Evolutionary conservation across 2,329 filamentous ascomycete species (phyloP).

Genomic region (Corniculantispora saksenae): DNA sequence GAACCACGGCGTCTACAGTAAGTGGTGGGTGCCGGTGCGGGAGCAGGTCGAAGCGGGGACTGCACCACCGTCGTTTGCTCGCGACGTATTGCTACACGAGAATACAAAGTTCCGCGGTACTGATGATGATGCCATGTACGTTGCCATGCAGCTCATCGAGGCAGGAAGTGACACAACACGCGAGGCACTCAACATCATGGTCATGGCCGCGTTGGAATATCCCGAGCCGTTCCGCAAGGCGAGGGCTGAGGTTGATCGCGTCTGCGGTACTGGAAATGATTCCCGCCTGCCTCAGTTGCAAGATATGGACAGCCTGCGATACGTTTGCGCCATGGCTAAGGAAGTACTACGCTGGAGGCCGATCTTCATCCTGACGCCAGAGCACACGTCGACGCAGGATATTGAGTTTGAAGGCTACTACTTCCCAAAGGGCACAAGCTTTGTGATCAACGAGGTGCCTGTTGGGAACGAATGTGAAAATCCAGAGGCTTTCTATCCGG

Average conservation of each 20-base stretch:
- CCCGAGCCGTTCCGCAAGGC: slow-evolving; percentile 37
- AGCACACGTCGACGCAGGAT: slow-evolving; percentile 42
- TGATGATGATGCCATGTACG: slow-evolving; percentile 42
- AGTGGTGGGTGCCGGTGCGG: slow-evolving; percentile 36
- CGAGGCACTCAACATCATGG: slow-evolving; percentile 34
- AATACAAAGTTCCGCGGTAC: slow-evolving; percentile 28
- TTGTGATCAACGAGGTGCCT: slow-evolving; percentile 41
- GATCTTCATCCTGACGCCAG: slow-evolving; percentile 37
- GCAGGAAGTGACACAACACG: slow-evolving; percentile 47
- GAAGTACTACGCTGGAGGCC: slow-evolving; percentile 49
- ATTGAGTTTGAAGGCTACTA: slow-evolving; percentile 47
- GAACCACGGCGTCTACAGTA: slow-evolving; percentile 35
- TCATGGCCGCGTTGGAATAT: slow-evolving; percentile 32
- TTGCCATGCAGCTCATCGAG: slow-evolving; percentile 40
- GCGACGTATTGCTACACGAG: slow-evolving; percentile 35
- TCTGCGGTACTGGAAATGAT: slow-evolving; percentile 37
- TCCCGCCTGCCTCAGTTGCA: slow-evolving; percentile 40
- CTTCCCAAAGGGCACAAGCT: slow-evolving; percentile 45
- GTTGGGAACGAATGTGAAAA: slow-evolving; percentile 31
- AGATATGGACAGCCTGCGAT: slow-evolving; percentile 42
- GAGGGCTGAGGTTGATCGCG: slow-evolving; percentile 44
- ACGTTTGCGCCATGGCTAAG: slow-evolving; percentile 45
- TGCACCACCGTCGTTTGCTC: slow-evolving; percentile 36
- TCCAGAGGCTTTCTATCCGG: slow-evolving; percentile 33
- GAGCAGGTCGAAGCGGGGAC: slow-evolving; percentile 28